Base-by-base conservation (phyloP, 1,284 basidiomycete species). In the Retiboletus fuscus region DNA sequence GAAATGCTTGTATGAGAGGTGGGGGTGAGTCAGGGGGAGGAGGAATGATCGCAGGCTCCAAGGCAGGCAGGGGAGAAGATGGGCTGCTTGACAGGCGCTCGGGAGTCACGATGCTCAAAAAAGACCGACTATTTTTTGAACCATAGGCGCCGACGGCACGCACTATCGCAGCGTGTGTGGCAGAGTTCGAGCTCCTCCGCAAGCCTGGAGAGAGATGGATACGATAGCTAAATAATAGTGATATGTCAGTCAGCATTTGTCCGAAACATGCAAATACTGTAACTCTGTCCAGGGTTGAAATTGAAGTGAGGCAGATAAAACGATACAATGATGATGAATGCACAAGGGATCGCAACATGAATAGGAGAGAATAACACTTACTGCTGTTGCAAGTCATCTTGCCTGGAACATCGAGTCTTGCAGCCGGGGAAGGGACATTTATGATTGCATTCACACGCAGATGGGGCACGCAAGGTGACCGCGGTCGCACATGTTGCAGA, bases 321-420 rank as follows among this genome's bases (percentile, higher is more conserved):
- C 34, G 41, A 55, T 28, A 55, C 20, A 58, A 74, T 60, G 46
- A 49, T 47, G 41, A 53, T 58, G 51, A 55, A 58, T 15, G 47
- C 30, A 67, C 49, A 49, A 64, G 75, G 71, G 63, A 62, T 61
- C 51, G 28, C 34, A 43, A 55, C 22, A 26, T 26, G 34, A 26
- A 61, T 34, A 24, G 26, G 30, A 20, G 16, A 43, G 46, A 26
- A 18, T 22, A 39, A 74, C 24, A 78, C 93, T 85, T 70, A 95
- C 93, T 95, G 93, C 77, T 95, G 93, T 73, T 94, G 93, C 18
- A 95, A 85, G 74, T 95, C 95, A 77, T 95, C 93, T 80, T 94
- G 93, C 61, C 93, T 85, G 10, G 92, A 93, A 77, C 93, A 95
- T 22, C 92, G 86, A 5, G 93, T 94, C 74, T 94, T 91, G 79